Evolutionary conservation across 805 yeast genomes (phyloP).

Genomic region (Metschnikowia vanudenii): DNA sequence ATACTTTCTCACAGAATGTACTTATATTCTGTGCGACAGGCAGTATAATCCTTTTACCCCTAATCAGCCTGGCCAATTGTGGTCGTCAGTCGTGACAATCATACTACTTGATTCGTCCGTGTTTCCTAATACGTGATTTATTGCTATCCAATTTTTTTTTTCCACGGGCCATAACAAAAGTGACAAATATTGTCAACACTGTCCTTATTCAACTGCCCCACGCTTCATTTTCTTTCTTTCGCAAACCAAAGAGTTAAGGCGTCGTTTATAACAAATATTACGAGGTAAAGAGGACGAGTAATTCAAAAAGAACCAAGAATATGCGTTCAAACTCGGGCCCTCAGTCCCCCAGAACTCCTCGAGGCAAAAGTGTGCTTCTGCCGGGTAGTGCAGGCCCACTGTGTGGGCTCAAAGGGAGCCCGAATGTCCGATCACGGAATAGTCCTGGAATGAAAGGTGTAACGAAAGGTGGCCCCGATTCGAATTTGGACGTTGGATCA

Average conservation of each 20-base stretch:
- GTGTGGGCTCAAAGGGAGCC: slow-evolving; percentile 2
- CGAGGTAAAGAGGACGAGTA: too few species aligned
- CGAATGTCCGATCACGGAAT: neutral
- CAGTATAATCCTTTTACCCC: neutral
- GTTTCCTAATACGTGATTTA: too few species aligned
- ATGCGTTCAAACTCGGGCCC: slow-evolving; percentile 6
- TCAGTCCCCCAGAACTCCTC: slow-evolving; percentile 12
- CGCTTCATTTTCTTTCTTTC: too few species aligned
- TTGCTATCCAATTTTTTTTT: too few species aligned
- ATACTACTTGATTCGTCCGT: neutral
- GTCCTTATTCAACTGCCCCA: neutral
- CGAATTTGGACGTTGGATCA: neutral
- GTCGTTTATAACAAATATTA: too few species aligned
- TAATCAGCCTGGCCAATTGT: neutral
- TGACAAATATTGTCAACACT: neutral
- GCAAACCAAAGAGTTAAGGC: neutral
- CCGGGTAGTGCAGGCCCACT: slow-evolving; percentile 1
- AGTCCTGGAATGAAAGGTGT: slow-evolving; percentile 1
- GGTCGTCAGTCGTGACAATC: neutral
- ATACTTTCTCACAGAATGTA: slow-evolving; percentile 2
- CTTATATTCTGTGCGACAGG: slow-evolving; percentile 1
- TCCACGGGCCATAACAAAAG: too few species aligned
- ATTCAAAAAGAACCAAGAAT: too few species aligned
- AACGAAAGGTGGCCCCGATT: neutral
- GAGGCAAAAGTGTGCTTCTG: slow-evolving; percentile 1